Evolutionary conservation across 495 filamentous ascomycete genomes (phyloP).

Genomic region (Daldinia loculata): DNA sequence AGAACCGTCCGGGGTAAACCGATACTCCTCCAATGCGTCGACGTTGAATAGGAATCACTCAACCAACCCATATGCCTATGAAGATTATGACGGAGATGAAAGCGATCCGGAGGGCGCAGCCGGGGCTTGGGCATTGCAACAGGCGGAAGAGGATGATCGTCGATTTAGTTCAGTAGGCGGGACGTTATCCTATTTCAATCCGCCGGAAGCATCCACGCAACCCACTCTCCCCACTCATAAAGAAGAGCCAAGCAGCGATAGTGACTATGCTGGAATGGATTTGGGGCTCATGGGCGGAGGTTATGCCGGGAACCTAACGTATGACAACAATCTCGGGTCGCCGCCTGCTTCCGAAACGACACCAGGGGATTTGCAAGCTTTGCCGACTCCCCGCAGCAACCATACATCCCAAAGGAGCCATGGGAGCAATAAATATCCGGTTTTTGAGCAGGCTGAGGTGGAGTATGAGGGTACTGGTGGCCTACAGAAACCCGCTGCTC

Average conservation of each 20-base stretch:
- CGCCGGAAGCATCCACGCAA: conserved; percentile 54
- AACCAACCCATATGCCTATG: conserved; percentile 43
- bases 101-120: conserved; percentile 92
- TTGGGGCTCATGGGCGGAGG: conserved; percentile 77
- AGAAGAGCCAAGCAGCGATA: conserved; percentile 68
- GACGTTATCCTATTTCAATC: conserved; percentile 41
- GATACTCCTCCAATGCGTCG: conserved; percentile 60
- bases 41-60: conserved; percentile 55
- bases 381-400: conserved; percentile 43
- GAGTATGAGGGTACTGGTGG: conserved; percentile 90
- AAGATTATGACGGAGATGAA: conserved; percentile 63
- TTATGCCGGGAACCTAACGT: conserved; percentile 75
- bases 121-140: conserved; percentile 81
- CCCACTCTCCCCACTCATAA: conserved; percentile 47
- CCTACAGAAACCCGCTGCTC: conserved; percentile 72
- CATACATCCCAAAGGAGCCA: conserved; percentile 51
- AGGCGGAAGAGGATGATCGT: conserved; percentile 86
- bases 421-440: conserved; percentile 48
- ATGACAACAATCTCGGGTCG: conserved; percentile 68
- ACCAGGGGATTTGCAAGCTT: conserved; percentile 46
- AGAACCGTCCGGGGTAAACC: conserved; percentile 46
- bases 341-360: conserved; percentile 45
- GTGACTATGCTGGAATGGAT: conserved; percentile 76
- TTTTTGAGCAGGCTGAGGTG: conserved; percentile 54
- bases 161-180: conserved; percentile 56